A percentile compares a stretch with the other conserved stretches of the same genome.
These are phyloP conservation scores for Fraxinus angustifolia DNA, from an alignment of 305 asterid species.

Conservation along the genomic window DNA sequence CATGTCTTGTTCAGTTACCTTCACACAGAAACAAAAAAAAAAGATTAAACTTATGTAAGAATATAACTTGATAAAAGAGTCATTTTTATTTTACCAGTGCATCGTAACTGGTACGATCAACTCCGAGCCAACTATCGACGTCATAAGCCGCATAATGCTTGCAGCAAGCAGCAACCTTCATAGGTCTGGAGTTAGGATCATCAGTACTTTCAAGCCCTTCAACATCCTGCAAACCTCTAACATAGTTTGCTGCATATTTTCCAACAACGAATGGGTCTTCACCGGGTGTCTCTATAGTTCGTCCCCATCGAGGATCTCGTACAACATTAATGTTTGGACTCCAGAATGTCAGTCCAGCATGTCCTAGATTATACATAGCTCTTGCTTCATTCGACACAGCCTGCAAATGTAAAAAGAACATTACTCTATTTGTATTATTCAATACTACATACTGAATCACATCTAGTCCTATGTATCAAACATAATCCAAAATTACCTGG, in stretches of 20 bases:
- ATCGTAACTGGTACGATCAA: constrained; percentile 27
- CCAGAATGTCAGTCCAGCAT: constrained; percentile 50
- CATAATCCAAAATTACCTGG: constrained; percentile 14
- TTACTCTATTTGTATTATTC: background rate
- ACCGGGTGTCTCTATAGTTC: constrained; percentile 42
- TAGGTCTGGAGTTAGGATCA: constrained; percentile 32
- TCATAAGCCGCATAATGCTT: constrained; percentile 45
- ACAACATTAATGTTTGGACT: constrained; percentile 43
- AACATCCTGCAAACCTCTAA: constrained; percentile 40
- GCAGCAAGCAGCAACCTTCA: constrained; percentile 42
- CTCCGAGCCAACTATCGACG: constrained; percentile 37
- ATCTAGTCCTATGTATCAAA: background rate
- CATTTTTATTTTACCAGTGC: constrained; percentile 17
- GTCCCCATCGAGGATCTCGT: constrained; percentile 53
- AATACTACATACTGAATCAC: background rate
- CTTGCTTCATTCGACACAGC: constrained; percentile 50
- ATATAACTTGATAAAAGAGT: background rate
- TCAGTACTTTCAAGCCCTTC: constrained; percentile 16
- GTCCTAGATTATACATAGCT: constrained; percentile 43
- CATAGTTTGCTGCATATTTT: constrained; percentile 33
- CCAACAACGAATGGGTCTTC: constrained; percentile 39
- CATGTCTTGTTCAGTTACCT: constrained; percentile 44
- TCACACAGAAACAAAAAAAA: background rate
- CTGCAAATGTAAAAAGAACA: constrained; percentile 5
- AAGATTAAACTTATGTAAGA: background rate